Conservation (phyloP, 306 rosid genomes). For the Luffa aegyptiaca region DNA sequence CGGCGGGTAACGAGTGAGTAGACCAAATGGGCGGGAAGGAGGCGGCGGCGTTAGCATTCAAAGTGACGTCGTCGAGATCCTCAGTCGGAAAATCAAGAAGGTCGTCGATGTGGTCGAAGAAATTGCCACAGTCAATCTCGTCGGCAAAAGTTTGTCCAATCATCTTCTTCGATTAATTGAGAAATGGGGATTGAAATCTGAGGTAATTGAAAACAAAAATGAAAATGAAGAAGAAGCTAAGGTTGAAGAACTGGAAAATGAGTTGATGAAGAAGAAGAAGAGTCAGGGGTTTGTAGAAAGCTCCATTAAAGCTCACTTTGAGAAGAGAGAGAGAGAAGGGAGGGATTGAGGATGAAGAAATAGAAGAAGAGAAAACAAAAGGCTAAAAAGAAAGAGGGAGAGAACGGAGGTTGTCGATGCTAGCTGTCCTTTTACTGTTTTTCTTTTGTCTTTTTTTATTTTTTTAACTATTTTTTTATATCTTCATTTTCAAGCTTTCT, state of each 20-base stretch:
- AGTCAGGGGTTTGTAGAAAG: not conserved
- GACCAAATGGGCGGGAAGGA: constrained; percentile 56
- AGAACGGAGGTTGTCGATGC: constrained; percentile 15
- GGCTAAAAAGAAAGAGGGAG: not conserved
- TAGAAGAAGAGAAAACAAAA: not conserved
- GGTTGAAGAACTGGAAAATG: too few relatives aligned
- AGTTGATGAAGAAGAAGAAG: not conserved
- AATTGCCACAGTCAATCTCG: constrained; percentile 78
- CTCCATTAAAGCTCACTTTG: not conserved
- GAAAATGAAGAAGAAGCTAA: not conserved
- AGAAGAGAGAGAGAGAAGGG: not conserved
- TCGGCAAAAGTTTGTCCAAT: constrained; percentile 62
- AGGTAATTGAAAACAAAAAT: too few relatives aligned
- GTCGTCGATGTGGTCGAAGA: constrained; percentile 95
- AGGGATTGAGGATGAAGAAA: not conserved
- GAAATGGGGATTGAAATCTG: not conserved
- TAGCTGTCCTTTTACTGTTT: constrained; percentile 24
- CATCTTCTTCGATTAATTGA: constrained; percentile 27
- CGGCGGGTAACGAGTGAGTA: constrained; percentile 25
- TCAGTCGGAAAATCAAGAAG: constrained; percentile 66
- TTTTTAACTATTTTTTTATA: not conserved
- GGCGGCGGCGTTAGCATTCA: constrained; percentile 20
- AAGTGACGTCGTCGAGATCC: constrained; percentile 37
- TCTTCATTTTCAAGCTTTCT: constrained; percentile 1
- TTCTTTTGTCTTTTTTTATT: not conserved